Conservation (phyloP, 192 early-diverging fungal genomes). For the Haplosporangium gracile region DNA sequence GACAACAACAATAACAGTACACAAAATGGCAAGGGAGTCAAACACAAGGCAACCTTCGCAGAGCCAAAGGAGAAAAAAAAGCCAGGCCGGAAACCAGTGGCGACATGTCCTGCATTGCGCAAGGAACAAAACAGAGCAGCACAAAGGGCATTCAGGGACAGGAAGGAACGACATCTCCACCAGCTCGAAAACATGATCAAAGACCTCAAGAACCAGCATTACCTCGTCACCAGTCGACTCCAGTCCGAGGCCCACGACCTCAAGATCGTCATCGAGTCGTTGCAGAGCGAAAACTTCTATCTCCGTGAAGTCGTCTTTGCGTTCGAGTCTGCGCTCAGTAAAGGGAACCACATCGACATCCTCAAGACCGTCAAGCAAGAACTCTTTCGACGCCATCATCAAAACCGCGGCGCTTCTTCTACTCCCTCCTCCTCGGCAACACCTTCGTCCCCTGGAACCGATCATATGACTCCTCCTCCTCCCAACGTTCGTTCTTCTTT, state of each 20-base stretch:
- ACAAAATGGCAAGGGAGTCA: constrained; percentile 1
- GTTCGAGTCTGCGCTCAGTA: constrained; percentile 58
- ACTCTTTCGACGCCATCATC: constrained; percentile 42
- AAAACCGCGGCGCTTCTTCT: constrained; percentile 12
- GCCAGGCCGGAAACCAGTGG: constrained; percentile 66
- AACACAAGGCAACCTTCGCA: neutral
- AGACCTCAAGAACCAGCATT: constrained; percentile 71
- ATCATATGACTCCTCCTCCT: constrained; percentile 4
- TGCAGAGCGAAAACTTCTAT: constrained; percentile 61
- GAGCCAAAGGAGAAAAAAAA: constrained; percentile 35
- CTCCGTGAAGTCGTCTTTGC: constrained; percentile 60
- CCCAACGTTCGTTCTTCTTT: neutral
- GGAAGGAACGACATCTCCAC: constrained; percentile 82
- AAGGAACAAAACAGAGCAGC: constrained; percentile 90
- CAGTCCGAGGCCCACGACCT: constrained; percentile 53
- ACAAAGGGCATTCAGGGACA: constrained; percentile 90
- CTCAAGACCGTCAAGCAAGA: constrained; percentile 49
- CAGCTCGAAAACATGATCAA: constrained; percentile 82
- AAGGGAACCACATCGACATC: constrained; percentile 32
- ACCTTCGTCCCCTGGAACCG: neutral
- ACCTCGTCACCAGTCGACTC: constrained; percentile 49
- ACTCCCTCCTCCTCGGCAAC: neutral
- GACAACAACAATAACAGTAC: constrained; percentile 13
- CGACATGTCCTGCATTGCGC: constrained; percentile 64
- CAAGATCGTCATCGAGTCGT: constrained; percentile 43